Conservation (phyloP, 2,329 filamentous ascomycete genomes). For the Periconia digitata region DNA sequence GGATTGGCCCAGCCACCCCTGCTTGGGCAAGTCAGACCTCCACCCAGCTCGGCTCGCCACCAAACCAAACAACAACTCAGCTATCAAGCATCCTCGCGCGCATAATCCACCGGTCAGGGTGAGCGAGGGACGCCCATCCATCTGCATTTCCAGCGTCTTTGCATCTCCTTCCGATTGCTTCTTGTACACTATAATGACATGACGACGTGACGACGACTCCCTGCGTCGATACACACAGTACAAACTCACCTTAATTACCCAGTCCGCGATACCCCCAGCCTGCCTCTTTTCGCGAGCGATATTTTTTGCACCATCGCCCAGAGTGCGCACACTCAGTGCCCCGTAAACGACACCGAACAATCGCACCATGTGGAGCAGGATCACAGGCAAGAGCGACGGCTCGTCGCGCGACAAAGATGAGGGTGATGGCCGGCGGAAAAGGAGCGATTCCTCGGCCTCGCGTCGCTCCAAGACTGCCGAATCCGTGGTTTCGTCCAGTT, state of each 20-base stretch:
- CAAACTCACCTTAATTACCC: constrained; percentile 23
- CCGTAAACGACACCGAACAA: neutral
- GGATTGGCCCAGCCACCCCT: constrained; percentile 19
- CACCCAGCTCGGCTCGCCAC: constrained; percentile 14
- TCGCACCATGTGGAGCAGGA: constrained; percentile 40
- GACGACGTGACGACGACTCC: constrained; percentile 32
- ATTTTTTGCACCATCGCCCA: constrained; percentile 26
- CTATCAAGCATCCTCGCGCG: constrained; percentile 19
- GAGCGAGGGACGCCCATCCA: constrained; percentile 3
- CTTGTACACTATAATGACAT: constrained; percentile 29
- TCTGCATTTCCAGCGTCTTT: constrained; percentile 5
- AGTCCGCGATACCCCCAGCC: constrained; percentile 3
- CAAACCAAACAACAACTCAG: constrained; percentile 28
- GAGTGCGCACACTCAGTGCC: neutral
- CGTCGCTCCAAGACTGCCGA: constrained; percentile 27
- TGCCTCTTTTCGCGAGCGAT: constrained; percentile 2
- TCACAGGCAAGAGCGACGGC: constrained; percentile 41
- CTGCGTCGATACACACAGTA: constrained; percentile 11
- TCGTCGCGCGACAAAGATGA: constrained; percentile 37
- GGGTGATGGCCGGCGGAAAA: constrained; percentile 22
- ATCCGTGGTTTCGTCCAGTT: constrained; percentile 38
- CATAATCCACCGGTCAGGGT: constrained; percentile 9
- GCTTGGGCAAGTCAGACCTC: constrained; percentile 6
- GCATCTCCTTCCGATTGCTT: constrained; percentile 11
- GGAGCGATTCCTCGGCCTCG: constrained; percentile 29